Evolutionary conservation across 2,329 filamentous ascomycete genomes (phyloP).

Genomic region (Cladosporium oxysporum): DNA sequence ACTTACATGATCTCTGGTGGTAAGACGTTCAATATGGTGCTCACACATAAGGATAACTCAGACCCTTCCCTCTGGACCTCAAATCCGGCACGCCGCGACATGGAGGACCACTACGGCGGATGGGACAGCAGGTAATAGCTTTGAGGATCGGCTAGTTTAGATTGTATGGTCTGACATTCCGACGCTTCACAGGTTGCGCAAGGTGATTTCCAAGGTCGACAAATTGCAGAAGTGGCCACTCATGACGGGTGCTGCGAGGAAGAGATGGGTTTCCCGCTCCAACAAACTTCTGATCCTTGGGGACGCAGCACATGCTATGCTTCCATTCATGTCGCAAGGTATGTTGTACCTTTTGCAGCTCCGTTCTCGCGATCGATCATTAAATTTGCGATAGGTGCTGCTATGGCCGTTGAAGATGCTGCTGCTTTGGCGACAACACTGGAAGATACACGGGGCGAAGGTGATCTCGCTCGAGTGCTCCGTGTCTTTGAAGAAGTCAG

Average conservation of each 20-base stretch:
- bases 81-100: neutral
- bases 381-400: neutral
- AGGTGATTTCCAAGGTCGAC: neutral
- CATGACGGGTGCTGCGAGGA: neutral
- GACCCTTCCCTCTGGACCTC: neutral
- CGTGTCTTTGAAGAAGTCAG: neutral
- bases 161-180: neutral
- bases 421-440: neutral
- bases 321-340: neutral
- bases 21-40: neutral
- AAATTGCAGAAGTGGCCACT: neutral
- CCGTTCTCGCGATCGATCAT: neutral
- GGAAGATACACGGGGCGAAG: neutral
- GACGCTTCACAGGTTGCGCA: neutral
- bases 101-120: neutral
- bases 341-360: neutral
- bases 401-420: neutral
- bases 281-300: neutral
- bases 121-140: neutral
- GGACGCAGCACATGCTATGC: neutral
- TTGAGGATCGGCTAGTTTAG: neutral
- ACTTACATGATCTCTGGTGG: neutral
- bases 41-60: neutral
- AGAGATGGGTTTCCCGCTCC: neutral
- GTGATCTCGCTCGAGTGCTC: neutral